Evolutionary conservation across 2,329 filamentous ascomycete species (phyloP), one percentile per base, ranked within the genome.

Genomic region (Xylaria multiplex): DNA sequence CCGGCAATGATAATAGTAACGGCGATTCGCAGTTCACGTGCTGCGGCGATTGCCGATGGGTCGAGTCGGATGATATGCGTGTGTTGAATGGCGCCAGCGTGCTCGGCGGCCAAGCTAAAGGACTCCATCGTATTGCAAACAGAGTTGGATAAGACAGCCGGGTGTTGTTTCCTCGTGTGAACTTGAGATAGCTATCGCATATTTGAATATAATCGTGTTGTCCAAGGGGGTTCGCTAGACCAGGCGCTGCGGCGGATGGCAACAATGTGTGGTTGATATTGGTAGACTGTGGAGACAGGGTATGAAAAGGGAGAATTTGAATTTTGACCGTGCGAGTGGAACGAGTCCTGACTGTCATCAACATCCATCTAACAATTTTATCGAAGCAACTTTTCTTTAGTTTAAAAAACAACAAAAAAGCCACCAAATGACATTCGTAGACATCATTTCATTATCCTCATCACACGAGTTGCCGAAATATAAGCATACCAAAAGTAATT

Each of bases 71-170:
- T 69, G 14, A 73, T 70, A 67, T 78, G 77, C 14, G 75, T 57
- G 59, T 79, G 77, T 45, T 75, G 75, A 61, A 79, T 78, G 14
- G 74, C 73, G 37, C 77, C 77, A n/a, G 74, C 74, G 56, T 79
- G 77, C 57, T 74, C 68, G 37, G 77, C 76, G 4, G 77, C 76
- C 13, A 79, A 65, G 32, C 75, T 70, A 63, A 79, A 79, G 3
- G 76, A 76, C 64, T 79, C 77, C 77, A 79, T 79, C 3, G 45
- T 63, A 37, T 43, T 6, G 24, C 16, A n/a, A 24, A 53, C n/a
- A 35, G 24, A 27, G n/a, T 27, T 45, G 6, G 32, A 13, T 42
- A 6, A 7, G 42, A 8, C 2, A 19, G 19, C 30, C 35, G 46
- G 9, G 37, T 3, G 27, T 30, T 2, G 35, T 37, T 37, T 8